A percentile compares a stretch with the other conserved stretches of the same genome.
phyloP scores from a whole-genome alignment of 1,284 basidiomycete genomes.

The Polyporus tsugae region DNA sequence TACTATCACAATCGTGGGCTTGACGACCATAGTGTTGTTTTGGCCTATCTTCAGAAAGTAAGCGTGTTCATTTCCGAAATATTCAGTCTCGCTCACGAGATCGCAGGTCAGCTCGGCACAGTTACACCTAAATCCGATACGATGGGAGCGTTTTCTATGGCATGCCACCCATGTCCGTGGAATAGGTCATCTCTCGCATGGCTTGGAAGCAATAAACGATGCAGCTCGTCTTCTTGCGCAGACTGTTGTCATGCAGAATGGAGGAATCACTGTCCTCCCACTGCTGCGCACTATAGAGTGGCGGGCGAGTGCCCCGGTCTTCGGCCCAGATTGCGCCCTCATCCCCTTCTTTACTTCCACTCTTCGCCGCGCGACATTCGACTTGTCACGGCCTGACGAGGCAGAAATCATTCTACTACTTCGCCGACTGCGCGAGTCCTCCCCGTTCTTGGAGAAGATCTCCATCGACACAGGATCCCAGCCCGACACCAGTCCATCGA shows the following conservation, averaged over 20 bases:
- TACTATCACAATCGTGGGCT: not conserved
- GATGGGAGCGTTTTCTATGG: conserved; percentile 1
- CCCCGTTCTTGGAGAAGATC: not conserved
- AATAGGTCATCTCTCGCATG: not conserved
- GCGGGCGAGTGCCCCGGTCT: not conserved
- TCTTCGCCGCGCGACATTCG: not conserved
- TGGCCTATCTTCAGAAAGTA: not conserved
- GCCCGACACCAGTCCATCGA: not conserved
- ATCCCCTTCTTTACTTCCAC: not conserved
- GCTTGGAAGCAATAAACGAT: not conserved
- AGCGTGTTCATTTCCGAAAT: not conserved
- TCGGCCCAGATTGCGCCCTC: not conserved
- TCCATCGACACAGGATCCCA: not conserved
- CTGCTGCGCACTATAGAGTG: not conserved
- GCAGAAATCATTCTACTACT: not conserved
- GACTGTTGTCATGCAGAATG: not conserved
- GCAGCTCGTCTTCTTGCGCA: not conserved
- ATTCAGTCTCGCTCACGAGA: not conserved
- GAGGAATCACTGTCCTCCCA: not conserved
- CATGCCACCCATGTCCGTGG: not conserved
- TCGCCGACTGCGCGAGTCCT: not conserved
- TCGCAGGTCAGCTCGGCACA: not conserved
- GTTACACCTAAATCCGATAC: not conserved
- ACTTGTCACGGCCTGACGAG: not conserved
- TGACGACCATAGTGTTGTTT: not conserved